Conservation (phyloP, 805 yeast species). For the Lipomyces yamanashiensis region DNA sequence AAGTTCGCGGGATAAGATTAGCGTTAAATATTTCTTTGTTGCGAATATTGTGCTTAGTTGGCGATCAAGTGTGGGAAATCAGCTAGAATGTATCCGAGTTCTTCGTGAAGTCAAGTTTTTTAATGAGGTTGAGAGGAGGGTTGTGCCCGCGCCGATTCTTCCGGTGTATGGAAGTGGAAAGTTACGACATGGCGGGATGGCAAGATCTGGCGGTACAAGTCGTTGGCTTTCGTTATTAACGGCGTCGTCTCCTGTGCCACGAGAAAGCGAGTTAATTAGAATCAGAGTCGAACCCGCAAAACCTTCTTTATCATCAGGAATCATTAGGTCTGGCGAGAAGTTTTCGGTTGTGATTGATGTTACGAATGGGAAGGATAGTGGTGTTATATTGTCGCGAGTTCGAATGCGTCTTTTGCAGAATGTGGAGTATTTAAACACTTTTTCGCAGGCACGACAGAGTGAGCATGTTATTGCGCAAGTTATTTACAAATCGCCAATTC, state of each 20-base stretch:
- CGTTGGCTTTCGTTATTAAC: neutral
- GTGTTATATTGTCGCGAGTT: conserved; percentile 12
- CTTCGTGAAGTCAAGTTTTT: conserved; percentile 14
- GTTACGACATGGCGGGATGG: no score
- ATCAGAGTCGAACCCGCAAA: conserved; percentile 9
- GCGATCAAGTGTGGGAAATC: neutral
- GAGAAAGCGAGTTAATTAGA: conserved; percentile 15
- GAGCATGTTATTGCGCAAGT: conserved; percentile 16
- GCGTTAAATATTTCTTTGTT: neutral
- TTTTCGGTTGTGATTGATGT: conserved; percentile 1
- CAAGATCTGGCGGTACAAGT: no score
- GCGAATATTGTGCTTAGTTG: neutral
- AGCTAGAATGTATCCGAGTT: neutral
- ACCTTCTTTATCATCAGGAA: neutral
- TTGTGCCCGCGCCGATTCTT: neutral
- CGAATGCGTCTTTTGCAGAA: conserved; percentile 16
- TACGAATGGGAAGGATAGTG: conserved; percentile 2
- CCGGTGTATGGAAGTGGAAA: conserved; percentile 4
- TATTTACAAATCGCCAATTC: conserved; percentile 6
- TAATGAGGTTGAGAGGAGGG: conserved; percentile 2
- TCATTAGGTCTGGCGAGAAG: neutral
- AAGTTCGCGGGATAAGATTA: neutral
- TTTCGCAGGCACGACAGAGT: neutral
- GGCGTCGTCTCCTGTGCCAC: neutral
- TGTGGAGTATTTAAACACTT: conserved; percentile 14